phyloP scores from a whole-genome alignment of 805 yeast genomes.

The Wickerhamiella azyma region DNA sequence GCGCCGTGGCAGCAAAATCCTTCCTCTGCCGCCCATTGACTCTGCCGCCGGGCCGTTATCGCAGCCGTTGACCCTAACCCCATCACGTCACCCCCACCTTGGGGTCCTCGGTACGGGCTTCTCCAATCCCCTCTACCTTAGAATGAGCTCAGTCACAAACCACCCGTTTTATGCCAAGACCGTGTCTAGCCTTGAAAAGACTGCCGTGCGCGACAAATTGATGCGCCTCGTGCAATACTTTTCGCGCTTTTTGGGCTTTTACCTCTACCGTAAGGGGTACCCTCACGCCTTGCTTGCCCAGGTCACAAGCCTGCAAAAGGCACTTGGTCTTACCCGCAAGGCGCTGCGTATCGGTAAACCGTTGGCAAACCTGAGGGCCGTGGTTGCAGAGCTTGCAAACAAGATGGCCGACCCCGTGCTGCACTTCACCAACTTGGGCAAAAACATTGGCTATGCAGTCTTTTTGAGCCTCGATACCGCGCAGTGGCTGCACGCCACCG shows the following conservation, averaged over 20 bases:
- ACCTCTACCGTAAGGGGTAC: conserved; percentile 44
- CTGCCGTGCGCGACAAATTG: conserved; percentile 66
- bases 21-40: not conserved
- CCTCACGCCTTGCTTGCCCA: conserved; percentile 33
- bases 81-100: not conserved
- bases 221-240: conserved; percentile 70
- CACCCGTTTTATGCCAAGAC: conserved; percentile 18
- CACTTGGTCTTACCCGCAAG: conserved; percentile 63
- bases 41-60: too few relatives aligned
- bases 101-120: not conserved
- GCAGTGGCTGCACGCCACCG: conserved; percentile 21
- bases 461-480: conserved; percentile 27
- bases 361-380: conserved; percentile 50
- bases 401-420: conserved; percentile 49
- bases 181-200: conserved; percentile 16
- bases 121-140: conserved; percentile 1
- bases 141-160: conserved; percentile 11
- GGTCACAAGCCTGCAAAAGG: conserved; percentile 43
- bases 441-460: conserved; percentile 26
- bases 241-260: conserved; percentile 56
- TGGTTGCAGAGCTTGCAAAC: conserved; percentile 52
- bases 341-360: conserved; percentile 77
- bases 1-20: too few relatives aligned
- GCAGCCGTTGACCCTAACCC: not conserved
- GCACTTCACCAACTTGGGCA: conserved; percentile 30